These are phyloP conservation scores for Colletotrichum sp. DNA, from an alignment of 2,329 filamentous ascomycete genomes.

Conservation along the genomic window DNA sequence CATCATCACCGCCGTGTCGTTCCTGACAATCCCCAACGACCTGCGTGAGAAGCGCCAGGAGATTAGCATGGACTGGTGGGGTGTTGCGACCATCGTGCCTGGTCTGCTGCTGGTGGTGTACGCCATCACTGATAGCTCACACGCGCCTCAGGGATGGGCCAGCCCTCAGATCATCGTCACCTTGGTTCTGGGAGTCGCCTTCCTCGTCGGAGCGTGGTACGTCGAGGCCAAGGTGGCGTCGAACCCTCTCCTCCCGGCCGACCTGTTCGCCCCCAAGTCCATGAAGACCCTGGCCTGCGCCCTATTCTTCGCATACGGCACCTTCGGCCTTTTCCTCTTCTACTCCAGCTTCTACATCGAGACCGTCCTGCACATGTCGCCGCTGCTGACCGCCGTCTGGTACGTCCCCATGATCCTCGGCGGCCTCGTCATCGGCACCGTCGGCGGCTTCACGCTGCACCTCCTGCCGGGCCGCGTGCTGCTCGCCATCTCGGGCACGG, in stretches of 20 bases:
- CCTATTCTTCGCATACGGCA: slow-evolving; percentile 66
- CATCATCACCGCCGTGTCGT: slow-evolving; percentile 49
- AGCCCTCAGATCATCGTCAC: slow-evolving; percentile 70
- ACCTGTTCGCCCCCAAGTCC: slow-evolving; percentile 65
- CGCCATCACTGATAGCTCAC: slow-evolving; percentile 69
- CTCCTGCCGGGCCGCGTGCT: slow-evolving; percentile 66
- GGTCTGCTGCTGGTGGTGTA: slow-evolving; percentile 70
- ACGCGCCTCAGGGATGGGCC: slow-evolving; percentile 65
- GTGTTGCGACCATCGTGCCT: slow-evolving; percentile 55
- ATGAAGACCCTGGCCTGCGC: slow-evolving; percentile 63
- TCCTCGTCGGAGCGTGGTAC: slow-evolving; percentile 60
- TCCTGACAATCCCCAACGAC: slow-evolving; percentile 42
- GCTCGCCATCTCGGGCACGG: slow-evolving; percentile 64
- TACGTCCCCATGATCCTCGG: slow-evolving; percentile 71
- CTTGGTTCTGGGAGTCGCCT: slow-evolving; percentile 59
- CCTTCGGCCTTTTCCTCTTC: slow-evolving; percentile 65
- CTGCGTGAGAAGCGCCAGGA: slow-evolving; percentile 26
- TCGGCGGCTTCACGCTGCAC: slow-evolving; percentile 72
- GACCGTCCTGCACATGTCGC: slow-evolving; percentile 60
- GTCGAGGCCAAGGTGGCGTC: slow-evolving; percentile 66
- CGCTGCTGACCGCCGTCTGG: slow-evolving; percentile 71
- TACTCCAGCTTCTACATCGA: slow-evolving; percentile 71
- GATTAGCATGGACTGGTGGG: slow-evolving; percentile 65
- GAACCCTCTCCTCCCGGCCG: slow-evolving; percentile 65
- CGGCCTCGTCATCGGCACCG: slow-evolving; percentile 67